phyloP scores from a whole-genome alignment of 306 rosid genomes.

The Boehmeria nivea region DNA sequence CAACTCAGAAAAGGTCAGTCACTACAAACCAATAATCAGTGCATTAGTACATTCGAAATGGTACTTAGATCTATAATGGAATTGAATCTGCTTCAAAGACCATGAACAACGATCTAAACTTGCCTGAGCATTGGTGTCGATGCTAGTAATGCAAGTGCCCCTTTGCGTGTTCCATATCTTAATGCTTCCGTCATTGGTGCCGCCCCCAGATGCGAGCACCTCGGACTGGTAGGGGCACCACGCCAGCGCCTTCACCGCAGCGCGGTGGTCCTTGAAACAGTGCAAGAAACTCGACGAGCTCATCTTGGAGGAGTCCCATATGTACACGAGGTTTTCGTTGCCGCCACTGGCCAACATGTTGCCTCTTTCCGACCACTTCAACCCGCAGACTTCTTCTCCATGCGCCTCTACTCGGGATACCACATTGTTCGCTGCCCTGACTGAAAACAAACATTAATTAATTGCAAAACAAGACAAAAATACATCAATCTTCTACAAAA shows the following conservation, averaged over 20 bases:
- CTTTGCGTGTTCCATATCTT: constrained; percentile 64
- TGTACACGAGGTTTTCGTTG: constrained; percentile 58
- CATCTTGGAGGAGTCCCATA: constrained; percentile 71
- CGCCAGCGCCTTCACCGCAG: constrained; percentile 78
- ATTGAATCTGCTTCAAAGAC: too few species aligned
- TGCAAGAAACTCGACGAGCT: constrained; percentile 55
- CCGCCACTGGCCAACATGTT: constrained; percentile 80
- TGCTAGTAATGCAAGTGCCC: constrained; percentile 48
- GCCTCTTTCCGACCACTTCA: constrained; percentile 71
- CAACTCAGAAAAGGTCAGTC: too few species aligned
- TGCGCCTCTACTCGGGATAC: constrained; percentile 39
- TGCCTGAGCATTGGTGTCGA: constrained; percentile 66
- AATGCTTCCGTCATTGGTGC: constrained; percentile 60
- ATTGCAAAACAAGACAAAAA: neutral
- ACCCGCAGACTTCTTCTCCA: constrained; percentile 56
- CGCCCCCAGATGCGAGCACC: constrained; percentile 79
- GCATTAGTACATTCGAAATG: neutral
- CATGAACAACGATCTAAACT: neutral
- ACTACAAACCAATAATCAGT: neutral
- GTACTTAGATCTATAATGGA: too few species aligned
- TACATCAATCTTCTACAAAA: neutral
- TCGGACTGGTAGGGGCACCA: constrained; percentile 72
- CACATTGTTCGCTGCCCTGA: constrained; percentile 44
- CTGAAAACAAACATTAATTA: constrained; percentile 24
- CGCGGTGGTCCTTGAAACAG: constrained; percentile 51